Percentiles rank a stretch among this genome's conserved stretches.
These are phyloP conservation scores for Arthonia radiata DNA, from an alignment of 495 filamentous ascomycete species.

Conservation along the genomic window DNA sequence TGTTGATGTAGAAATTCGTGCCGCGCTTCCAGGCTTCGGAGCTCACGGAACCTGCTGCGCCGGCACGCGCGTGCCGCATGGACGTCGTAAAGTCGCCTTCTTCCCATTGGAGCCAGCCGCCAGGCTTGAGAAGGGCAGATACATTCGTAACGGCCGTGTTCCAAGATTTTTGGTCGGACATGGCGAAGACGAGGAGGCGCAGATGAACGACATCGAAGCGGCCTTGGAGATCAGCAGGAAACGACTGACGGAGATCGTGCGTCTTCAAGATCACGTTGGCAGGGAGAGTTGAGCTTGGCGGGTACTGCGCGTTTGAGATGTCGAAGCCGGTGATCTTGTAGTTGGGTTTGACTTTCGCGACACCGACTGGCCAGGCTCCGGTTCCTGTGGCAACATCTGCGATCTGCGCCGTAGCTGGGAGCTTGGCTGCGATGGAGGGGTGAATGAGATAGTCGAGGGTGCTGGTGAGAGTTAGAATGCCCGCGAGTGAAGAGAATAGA, in stretches of 20 bases:
- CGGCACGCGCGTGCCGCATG: too few relatives aligned
- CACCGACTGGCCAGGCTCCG: constrained; percentile 11
- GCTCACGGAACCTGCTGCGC: too few relatives aligned
- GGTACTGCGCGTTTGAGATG: constrained; percentile 11
- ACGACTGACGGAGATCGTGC: constrained; percentile 9
- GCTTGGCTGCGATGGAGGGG: too few relatives aligned
- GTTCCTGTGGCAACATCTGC: constrained; percentile 9
- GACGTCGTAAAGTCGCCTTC: too few relatives aligned
- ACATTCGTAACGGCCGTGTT: constrained; percentile 6
- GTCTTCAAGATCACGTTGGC: constrained; percentile 10
- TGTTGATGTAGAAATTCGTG: too few relatives aligned
- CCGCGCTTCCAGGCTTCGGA: too few relatives aligned
- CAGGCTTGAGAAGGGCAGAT: constrained; percentile 13
- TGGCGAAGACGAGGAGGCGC: constrained; percentile 10
- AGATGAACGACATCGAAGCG: constrained; percentile 17
- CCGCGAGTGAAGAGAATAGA: too few relatives aligned
- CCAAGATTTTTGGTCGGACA: constrained; percentile 8
- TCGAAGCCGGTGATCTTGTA: constrained; percentile 6
- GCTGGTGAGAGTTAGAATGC: too few relatives aligned
- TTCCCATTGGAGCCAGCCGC: constrained; percentile 19
- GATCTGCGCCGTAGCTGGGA: constrained; percentile 1
- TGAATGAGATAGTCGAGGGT: too few relatives aligned
- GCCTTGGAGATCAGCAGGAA: constrained; percentile 7
- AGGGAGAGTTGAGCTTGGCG: constrained; percentile 9
- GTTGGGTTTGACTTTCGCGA: constrained; percentile 3